Evolutionary conservation across 2,329 filamentous ascomycete genomes (phyloP), one percentile per base, ranked within the genome.

Genomic region (Camillea tinctor): DNA sequence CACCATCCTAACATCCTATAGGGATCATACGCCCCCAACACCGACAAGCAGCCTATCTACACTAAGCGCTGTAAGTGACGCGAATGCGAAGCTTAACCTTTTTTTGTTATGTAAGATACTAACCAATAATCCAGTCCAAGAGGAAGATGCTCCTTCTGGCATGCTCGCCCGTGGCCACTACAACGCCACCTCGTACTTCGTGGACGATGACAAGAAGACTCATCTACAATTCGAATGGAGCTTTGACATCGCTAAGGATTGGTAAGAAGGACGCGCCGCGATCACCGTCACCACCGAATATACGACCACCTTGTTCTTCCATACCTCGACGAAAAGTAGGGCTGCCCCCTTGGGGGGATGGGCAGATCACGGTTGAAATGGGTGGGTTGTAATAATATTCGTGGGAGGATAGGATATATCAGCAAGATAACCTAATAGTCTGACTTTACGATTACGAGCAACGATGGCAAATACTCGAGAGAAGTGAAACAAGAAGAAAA

Each of bases 241-340:
- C 63, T 98, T 99, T 72, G 91, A 97, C 73, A 97, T 99, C 75
- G 85, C 90, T 79, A 99, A 98, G 85, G 92, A 97, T 75, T 98
- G 95, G 95, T 91, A 88, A 68, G 36, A 44, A 11, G 36, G 36
- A 11, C 36, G 36, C 36, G 36, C 36, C n/a, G 36, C 13, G 36
- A 17, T 15, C 17, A n/a, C 36, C 36, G 6, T 30, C 26, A 44
- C 36, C 36, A 44, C 36, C 13, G n/a, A 44, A n/a, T 44, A 44
- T 17, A 11, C 36, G 36, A 15, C 36, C 17, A 17, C 36, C 36
- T 44, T 44, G 36, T n/a, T 44, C 36, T 11, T 44, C n/a, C 36
- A 15, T 44, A 15, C 36, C n/a, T 44, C 36, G 36, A n/a, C 17
- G 36, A 44, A 44, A n/a, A 44, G 36, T 44, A n/a, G 36, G 17